These are phyloP conservation scores for Trypanosoma mega DNA, from an alignment of 208 protist genomes.

Conservation along the genomic window DNA sequence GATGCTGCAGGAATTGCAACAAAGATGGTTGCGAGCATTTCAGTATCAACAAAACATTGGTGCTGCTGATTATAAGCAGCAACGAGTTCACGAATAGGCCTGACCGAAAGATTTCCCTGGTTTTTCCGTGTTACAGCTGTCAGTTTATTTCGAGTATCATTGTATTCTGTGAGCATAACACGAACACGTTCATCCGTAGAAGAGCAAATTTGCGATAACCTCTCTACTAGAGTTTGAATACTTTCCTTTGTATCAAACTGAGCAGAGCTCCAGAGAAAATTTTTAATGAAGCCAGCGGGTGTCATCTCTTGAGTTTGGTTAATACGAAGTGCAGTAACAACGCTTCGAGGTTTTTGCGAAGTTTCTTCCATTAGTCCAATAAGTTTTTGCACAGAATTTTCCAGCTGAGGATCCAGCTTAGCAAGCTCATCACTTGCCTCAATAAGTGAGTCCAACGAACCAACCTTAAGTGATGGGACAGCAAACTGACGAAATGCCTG, in stretches of 20 bases:
- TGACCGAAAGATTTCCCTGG: conserved; percentile 81
- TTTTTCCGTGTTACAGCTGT: conserved; percentile 57
- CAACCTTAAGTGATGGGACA: conserved; percentile 75
- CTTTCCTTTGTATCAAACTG: conserved; percentile 87
- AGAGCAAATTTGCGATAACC: conserved; percentile 60
- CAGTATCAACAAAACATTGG: conserved; percentile 79
- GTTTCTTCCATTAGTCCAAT: conserved; percentile 83
- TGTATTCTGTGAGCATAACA: conserved; percentile 80
- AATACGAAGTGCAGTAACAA: conserved; percentile 81
- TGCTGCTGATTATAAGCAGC: conserved; percentile 59
- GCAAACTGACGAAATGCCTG: conserved; percentile 78
- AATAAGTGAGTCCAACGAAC: conserved; percentile 89
- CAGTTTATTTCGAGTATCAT: conserved; percentile 83
- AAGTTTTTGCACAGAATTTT: conserved; percentile 75
- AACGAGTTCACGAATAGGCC: conserved; percentile 81
- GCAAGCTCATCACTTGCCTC: conserved; percentile 86
- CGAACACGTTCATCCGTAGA: conserved; percentile 78
- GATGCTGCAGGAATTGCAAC: conserved; percentile 64
- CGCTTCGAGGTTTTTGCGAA: conserved; percentile 64
- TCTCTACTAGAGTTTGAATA: conserved; percentile 71
- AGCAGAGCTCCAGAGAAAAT: conserved; percentile 79
- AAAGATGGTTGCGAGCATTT: conserved; percentile 85
- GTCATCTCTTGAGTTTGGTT: conserved; percentile 87
- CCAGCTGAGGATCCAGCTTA: conserved; percentile 78
- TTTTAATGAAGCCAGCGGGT: conserved; percentile 80